Conservation (phyloP, 2,329 filamentous ascomycete species). For the Fusarium chlamydosporum region DNA sequence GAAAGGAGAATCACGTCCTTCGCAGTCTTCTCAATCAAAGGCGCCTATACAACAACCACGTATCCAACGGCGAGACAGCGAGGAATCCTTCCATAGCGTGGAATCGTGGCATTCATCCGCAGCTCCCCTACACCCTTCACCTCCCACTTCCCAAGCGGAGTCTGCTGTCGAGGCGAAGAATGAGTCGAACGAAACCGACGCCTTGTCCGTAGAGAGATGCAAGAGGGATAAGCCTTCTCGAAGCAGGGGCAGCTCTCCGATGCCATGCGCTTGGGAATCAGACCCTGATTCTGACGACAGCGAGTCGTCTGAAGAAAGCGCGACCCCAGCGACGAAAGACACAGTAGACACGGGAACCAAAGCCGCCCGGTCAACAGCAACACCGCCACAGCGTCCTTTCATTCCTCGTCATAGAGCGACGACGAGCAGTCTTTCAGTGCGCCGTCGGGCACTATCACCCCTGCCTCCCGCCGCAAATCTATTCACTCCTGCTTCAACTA, state of each 20-base stretch:
- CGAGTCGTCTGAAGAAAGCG: constrained; percentile 50
- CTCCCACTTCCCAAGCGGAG: constrained; percentile 58
- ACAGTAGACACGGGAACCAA: constrained; percentile 4
- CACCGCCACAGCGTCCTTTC: constrained; percentile 31
- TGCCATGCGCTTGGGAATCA: constrained; percentile 46
- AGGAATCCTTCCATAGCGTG: constrained; percentile 69
- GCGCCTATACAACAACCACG: constrained; percentile 18
- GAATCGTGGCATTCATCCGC: constrained; percentile 65
- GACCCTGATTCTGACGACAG: constrained; percentile 42
- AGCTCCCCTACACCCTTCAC: constrained; percentile 59
- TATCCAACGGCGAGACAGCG: constrained; percentile 42
- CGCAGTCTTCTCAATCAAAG: constrained; percentile 11
- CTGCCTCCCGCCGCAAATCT: constrained; percentile 77
- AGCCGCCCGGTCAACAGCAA: constrained; percentile 3
- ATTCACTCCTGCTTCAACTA: constrained; percentile 64
- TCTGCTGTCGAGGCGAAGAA: constrained; percentile 53
- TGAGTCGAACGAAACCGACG: constrained; percentile 14
- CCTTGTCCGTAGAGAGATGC: constrained; percentile 6
- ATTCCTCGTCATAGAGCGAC: constrained; percentile 46
- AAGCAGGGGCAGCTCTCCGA: constrained; percentile 26
- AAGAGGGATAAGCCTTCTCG: constrained; percentile 19
- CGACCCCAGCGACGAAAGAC: constrained; percentile 45
- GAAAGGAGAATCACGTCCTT: constrained; percentile 9
- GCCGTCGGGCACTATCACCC: constrained; percentile 71
- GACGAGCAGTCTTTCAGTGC: constrained; percentile 49